Conservation (phyloP, 345 rosid genomes). For the Xanthoceras sorbifolium region DNA sequence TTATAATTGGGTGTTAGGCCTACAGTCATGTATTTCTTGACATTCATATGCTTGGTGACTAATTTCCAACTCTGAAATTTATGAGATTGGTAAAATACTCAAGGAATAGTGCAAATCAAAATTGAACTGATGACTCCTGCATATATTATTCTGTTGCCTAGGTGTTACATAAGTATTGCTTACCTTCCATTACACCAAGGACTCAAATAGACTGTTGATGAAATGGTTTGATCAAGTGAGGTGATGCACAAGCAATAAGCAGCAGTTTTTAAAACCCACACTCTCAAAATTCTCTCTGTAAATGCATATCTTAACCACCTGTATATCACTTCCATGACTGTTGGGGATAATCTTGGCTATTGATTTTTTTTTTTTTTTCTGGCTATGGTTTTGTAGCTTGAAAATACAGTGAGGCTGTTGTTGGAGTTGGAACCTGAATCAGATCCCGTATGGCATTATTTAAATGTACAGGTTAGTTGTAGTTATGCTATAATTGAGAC, state of each 20-base stretch:
- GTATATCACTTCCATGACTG: not conserved
- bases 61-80: not conserved
- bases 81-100: not conserved
- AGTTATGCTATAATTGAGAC: not conserved
- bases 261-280: not conserved
- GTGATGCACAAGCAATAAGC: not conserved
- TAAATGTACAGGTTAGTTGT: slow-evolving; percentile 82
- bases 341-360: not conserved
- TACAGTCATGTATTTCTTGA: not conserved
- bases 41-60: not conserved
- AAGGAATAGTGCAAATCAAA: slow-evolving; percentile 5
- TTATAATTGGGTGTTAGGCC: not conserved
- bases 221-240: not conserved
- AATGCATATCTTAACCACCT: not conserved
- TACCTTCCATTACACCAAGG: not conserved
- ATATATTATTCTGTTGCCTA: slow-evolving; percentile 7
- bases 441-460: slow-evolving; percentile 97
- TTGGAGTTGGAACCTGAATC: slow-evolving; percentile 98
- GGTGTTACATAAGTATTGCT: not conserved
- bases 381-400: slow-evolving; percentile 55
- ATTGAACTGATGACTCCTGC: not conserved
- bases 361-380: too few species aligned
- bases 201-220: not conserved
- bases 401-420: slow-evolving; percentile 92
- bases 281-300: not conserved